Conservation (phyloP, 441 rosid genomes). For the Breynia disticha region DNA sequence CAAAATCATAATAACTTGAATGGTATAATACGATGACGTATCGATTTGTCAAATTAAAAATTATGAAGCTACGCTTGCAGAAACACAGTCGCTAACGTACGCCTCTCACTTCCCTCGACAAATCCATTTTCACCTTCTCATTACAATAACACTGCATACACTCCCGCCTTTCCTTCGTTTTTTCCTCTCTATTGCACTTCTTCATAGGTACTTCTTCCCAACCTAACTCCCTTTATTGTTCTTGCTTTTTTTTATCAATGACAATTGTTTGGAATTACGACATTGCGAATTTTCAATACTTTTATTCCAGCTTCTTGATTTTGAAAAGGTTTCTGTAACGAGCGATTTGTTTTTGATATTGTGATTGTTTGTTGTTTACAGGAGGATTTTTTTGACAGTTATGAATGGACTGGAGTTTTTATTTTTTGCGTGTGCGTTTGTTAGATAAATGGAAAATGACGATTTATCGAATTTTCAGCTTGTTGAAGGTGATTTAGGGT, state of each 20-base stretch:
- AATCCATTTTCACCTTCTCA: no score
- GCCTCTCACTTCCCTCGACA: no score
- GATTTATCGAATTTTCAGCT: constrained; percentile 23
- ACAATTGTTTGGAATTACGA: not conserved
- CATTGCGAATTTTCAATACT: constrained; percentile 4
- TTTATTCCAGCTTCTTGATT: constrained; percentile 12
- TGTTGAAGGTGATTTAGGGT: no score
- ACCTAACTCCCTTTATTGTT: not conserved
- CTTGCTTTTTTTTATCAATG: not conserved
- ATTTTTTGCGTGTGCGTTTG: constrained; percentile 20
- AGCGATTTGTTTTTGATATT: not conserved
- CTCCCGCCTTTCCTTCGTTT: no score
- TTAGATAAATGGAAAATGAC: constrained; percentile 30
- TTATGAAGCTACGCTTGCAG: no score
- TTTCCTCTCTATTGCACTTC: not conserved
- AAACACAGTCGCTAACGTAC: no score
- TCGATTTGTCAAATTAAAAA: no score
- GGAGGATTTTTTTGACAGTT: constrained; percentile 1
- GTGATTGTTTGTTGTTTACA: not conserved
- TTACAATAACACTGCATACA: not conserved
- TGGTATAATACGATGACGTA: no score
- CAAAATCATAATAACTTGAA: no score
- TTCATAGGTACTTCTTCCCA: not conserved
- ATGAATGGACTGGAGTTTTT: constrained; percentile 18
- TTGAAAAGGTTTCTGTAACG: constrained; percentile 6